These are phyloP conservation scores for Colletotrichum nymphaeae DNA, from an alignment of 2,329 filamentous ascomycete species.

Conservation along the genomic window DNA sequence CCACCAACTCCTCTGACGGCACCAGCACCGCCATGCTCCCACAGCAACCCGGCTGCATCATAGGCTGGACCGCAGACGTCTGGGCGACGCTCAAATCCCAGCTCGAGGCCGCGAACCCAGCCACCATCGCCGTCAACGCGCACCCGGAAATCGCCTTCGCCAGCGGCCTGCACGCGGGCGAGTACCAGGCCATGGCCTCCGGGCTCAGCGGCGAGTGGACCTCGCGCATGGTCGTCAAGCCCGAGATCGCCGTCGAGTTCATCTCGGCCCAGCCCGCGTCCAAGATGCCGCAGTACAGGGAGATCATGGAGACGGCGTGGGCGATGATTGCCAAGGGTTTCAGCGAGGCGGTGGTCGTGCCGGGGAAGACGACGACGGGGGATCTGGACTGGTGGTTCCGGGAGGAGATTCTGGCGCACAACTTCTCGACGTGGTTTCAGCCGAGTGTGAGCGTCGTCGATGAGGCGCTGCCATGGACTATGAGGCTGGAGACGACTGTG, in stretches of 20 bases:
- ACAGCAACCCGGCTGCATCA: conserved; percentile 41
- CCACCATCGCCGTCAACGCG: conserved; percentile 56
- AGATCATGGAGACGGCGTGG: conserved; percentile 63
- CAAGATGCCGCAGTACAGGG: conserved; percentile 54
- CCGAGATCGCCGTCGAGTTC: conserved; percentile 58
- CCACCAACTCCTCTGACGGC: conserved; percentile 40
- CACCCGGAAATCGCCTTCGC: conserved; percentile 58
- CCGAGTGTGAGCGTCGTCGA: conserved; percentile 56
- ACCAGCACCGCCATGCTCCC: conserved; percentile 53
- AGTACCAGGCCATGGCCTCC: conserved; percentile 48
- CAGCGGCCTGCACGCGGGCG: conserved; percentile 60
- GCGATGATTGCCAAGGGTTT: conserved; percentile 59
- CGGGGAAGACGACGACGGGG: conserved; percentile 55
- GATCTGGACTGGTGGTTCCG: conserved; percentile 65
- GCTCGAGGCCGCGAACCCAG: conserved; percentile 49
- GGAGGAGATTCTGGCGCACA: conserved; percentile 58
- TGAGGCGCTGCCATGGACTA: conserved; percentile 32
- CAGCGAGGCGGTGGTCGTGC: conserved; percentile 53
- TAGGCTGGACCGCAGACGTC: conserved; percentile 42
- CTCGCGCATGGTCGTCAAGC: conserved; percentile 51
- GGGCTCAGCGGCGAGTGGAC: conserved; percentile 53
- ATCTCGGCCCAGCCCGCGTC: conserved; percentile 55
- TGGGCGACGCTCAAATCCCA: conserved; percentile 53
- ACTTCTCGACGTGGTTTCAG: conserved; percentile 65
- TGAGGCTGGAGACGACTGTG: background rate